Evolutionary conservation across 176 grass and related monocot species (phyloP), one percentile per base, ranked within the genome.

Genomic region (Carex pumila): DNA sequence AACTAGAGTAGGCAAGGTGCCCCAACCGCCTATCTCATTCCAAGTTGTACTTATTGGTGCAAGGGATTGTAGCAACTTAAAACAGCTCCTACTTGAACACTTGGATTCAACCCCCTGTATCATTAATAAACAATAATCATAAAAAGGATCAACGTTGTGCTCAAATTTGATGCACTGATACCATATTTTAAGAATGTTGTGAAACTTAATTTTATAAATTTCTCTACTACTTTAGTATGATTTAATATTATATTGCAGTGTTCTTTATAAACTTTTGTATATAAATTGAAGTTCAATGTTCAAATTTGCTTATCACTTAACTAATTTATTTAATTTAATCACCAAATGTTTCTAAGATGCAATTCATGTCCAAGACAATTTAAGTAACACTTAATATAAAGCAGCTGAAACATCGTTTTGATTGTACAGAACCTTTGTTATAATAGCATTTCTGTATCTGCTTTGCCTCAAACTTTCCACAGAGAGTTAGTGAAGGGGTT

Each of bases 21-120:
- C 91, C 95, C 89, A 93, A 12, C 86, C 86, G 53, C 86, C 89
- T 82, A 92, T 84, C 55, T 91, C 79, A 67, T 90, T 85, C 61
- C 91, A 77, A 21, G 72, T 52, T 3, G 36, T 37, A 4, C 36
- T 4, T 37, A 37, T 37, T 37, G 36, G 36, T 37, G 36, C 36
- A 37, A 37, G 36, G 4, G 36, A 37, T 37, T 37, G 36, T 37
- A 3, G 36, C 36, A 37, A 37, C 36, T 39, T 39, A 39, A 39
- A 39, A 39, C 37, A 6, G 37, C 37, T 39, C 37, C 37, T 39
- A 39, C 5, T 39, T 39, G 37, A 39, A 39, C 37, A 5, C 37
- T 39, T 39, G 37, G 37, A 39, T 39, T 39, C 37, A 39, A 39
- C 36, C 37, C 5, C 37, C 37, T 39, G 36, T 39, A 6, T 39